These are phyloP conservation scores for Hansenula sp. DNA, from an alignment of 1,139 yeast species.

Conservation along the genomic window DNA sequence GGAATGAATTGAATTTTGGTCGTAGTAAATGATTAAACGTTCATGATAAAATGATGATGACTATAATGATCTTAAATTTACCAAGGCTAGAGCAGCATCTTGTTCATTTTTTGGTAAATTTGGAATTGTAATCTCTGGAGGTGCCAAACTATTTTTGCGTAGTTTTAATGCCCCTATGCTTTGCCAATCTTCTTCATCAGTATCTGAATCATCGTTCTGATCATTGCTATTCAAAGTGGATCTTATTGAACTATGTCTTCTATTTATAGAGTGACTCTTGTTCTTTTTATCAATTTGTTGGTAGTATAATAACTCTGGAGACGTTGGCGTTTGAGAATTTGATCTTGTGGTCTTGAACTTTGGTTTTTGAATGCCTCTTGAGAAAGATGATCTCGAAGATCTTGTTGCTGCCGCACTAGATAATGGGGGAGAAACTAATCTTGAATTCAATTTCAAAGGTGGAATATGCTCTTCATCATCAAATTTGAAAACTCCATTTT, in stretches of 20 bases:
- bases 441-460: slow-evolving; percentile 18
- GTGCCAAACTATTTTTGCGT: slow-evolving; percentile 30
- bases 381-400: slow-evolving; percentile 13
- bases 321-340: slow-evolving; percentile 24
- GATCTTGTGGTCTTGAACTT: slow-evolving; percentile 19
- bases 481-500: slow-evolving; percentile 36
- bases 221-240: slow-evolving; percentile 15
- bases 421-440: slow-evolving; percentile 22
- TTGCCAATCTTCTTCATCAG: slow-evolving; percentile 97
- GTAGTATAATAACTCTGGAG: slow-evolving; percentile 21
- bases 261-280: slow-evolving; percentile 9
- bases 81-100: slow-evolving; percentile 61
- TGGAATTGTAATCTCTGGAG: neutral
- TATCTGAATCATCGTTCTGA: slow-evolving; percentile 37
- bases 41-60: neutral
- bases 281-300: slow-evolving; percentile 7
- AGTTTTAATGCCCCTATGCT: slow-evolving; percentile 73
- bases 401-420: slow-evolving; percentile 2
- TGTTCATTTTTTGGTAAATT: slow-evolving; percentile 29
- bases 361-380: slow-evolving; percentile 24
- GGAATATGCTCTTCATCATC: slow-evolving; percentile 37
- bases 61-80: slow-evolving; percentile 45
- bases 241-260: slow-evolving; percentile 24
- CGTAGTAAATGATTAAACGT: too few relatives aligned
- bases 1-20: neutral